A percentile compares a stretch with the other conserved stretches of the same genome.
These are phyloP conservation scores for Fusarium abutilonis DNA, from an alignment of 2,329 filamentous ascomycete genomes.

Conservation along the genomic window DNA sequence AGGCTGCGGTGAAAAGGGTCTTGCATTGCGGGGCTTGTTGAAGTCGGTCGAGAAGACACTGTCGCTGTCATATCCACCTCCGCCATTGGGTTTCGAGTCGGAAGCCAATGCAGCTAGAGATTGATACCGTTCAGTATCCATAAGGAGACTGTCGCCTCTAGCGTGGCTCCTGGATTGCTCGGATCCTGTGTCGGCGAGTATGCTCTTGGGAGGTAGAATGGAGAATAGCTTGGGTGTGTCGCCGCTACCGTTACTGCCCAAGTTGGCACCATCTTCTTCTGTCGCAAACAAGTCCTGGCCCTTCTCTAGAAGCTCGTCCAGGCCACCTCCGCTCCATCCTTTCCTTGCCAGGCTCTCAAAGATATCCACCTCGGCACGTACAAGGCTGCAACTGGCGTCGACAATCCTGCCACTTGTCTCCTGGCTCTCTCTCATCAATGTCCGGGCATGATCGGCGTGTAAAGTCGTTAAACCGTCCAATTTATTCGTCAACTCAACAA, in stretches of 20 bases:
- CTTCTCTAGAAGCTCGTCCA: slow-evolving; percentile 72
- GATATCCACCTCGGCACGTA: slow-evolving; percentile 75
- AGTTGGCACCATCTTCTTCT: slow-evolving; percentile 50
- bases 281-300: slow-evolving; percentile 69
- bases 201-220: slow-evolving; percentile 71
- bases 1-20: slow-evolving; percentile 70
- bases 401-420: slow-evolving; percentile 70
- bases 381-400: slow-evolving; percentile 71
- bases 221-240: slow-evolving; percentile 66
- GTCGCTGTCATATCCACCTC: slow-evolving; percentile 58
- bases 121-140: slow-evolving; percentile 65
- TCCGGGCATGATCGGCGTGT: slow-evolving; percentile 69
- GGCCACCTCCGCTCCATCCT: slow-evolving; percentile 72
- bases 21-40: slow-evolving; percentile 62
- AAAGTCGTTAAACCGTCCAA: slow-evolving; percentile 70
- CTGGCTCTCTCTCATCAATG: slow-evolving; percentile 69
- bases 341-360: slow-evolving; percentile 74
- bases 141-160: slow-evolving; percentile 65
- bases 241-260: slow-evolving; percentile 49
- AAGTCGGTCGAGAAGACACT: slow-evolving; percentile 65
- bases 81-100: slow-evolving; percentile 41
- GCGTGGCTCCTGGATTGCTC: slow-evolving; percentile 54
- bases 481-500: slow-evolving; percentile 70
- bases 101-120: slow-evolving; percentile 62
- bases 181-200: slow-evolving; percentile 63